Evolutionary conservation across 2,329 filamentous ascomycete genomes (phyloP), one percentile per base, ranked within the genome.

Genomic region (Venturia effusa): DNA sequence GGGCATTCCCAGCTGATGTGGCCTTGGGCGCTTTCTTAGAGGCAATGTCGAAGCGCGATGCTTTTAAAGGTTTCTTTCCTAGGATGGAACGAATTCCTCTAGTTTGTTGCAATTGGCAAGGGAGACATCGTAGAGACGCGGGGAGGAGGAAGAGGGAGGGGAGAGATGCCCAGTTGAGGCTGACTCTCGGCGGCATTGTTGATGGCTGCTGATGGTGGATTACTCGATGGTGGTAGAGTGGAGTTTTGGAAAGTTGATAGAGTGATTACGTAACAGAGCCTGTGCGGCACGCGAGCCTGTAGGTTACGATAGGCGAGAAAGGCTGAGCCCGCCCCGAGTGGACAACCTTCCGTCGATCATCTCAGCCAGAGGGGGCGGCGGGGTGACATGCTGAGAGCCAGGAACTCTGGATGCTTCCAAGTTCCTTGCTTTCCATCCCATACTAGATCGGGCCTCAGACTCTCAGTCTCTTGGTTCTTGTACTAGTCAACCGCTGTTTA

Each of bases 1-100:
- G 79, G 2, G 86, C 85, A 34, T 37, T 55, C 3, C 37, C 19
- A 8, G 30, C 27, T 10, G 63, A 64, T 5, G 62, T 43, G 22
- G 63, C 59, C n/a, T 70, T 68, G 64, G 68, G 68, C 30, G 68
- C 71, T 3, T 61, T 54, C 19, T 61, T 45, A n/a, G 54, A 34
- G 51, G 61, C 61, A 15, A 64, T 39, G 41, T 64, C 63, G 37
- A 61, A 64, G 59, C 59, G 57, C 24, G 37, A 45, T 61, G 59
- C 61, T 54, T 55, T 54, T 19, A 45, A 39, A 43, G 54, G 54
- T 48, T 43, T 40, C 40, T 61, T 61, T 32, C 51, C 51, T 19
- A 64, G 39, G 43, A 64, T 64, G 59, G 63, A 64, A 4, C 59
- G 55, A 32, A 64, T 64, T 13, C 22, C 39, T 37, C 63, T n/a